A percentile compares a stretch with the other conserved stretches of the same genome.
These are phyloP conservation scores for Penicillium maclennaniae DNA, from an alignment of 495 filamentous ascomycete genomes.

Conservation along the genomic window DNA sequence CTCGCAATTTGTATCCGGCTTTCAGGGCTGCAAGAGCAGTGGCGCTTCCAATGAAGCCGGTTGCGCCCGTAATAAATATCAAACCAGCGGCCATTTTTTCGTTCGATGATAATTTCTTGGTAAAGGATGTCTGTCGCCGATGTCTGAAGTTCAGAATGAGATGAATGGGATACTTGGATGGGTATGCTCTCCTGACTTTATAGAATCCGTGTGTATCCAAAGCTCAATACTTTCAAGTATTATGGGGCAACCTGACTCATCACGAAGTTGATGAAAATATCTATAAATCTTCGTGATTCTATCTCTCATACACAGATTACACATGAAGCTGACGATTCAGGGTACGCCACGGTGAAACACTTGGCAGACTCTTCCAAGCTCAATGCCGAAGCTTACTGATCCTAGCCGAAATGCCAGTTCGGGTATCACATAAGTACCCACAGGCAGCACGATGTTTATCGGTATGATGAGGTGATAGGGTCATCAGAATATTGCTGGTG, in stretches of 20 bases:
- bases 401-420: neutral
- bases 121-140: slow-evolving; percentile 9
- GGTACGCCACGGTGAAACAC: neutral
- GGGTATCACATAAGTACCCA: neutral
- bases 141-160: neutral
- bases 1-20: slow-evolving; percentile 35
- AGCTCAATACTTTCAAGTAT: neutral
- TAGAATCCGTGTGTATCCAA: neutral
- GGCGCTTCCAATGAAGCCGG: slow-evolving; percentile 41
- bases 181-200: neutral
- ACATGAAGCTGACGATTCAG: neutral
- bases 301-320: neutral
- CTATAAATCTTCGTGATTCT: neutral
- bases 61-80: slow-evolving; percentile 46
- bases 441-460: neutral
- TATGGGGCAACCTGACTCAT: neutral
- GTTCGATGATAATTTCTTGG: neutral
- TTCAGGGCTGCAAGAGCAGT: slow-evolving; percentile 36
- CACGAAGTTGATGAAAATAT: neutral
- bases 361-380: neutral
- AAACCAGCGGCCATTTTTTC: slow-evolving; percentile 14
- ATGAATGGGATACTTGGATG: no score
- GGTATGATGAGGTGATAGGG: neutral
- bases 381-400: neutral
- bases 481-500: neutral